Evolutionary conservation across 345 rosid species (phyloP).

Genomic region (Lepidium aucheri): DNA sequence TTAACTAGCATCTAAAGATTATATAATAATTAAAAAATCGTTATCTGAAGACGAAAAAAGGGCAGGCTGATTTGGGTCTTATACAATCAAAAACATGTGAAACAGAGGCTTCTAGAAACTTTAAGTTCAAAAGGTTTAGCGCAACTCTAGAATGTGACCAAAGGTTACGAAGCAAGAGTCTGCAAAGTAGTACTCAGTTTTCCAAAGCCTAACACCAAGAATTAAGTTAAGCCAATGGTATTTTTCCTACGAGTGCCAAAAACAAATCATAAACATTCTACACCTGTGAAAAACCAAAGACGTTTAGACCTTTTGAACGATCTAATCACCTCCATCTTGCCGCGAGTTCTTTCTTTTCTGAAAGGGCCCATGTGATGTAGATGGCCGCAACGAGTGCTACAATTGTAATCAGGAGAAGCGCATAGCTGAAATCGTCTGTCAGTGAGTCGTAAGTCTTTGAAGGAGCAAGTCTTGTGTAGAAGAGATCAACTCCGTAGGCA

Average conservation of each 20-base stretch:
- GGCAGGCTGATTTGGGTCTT: background rate
- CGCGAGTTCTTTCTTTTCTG: constrained; percentile 82
- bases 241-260: background rate
- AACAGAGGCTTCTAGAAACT: constrained; percentile 14
- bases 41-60: background rate
- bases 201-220: constrained; percentile 19
- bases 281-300: background rate
- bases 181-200: background rate
- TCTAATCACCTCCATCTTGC: constrained; percentile 78
- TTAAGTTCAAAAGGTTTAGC: background rate
- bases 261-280: constrained; percentile 17
- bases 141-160: constrained; percentile 15
- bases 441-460: constrained; percentile 95
- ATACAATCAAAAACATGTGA: background rate
- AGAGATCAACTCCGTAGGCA: constrained; percentile 85
- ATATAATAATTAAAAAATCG: background rate
- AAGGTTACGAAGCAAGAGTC: constrained; percentile 8
- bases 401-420: constrained; percentile 79
- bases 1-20: too few species aligned
- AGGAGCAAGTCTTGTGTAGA: constrained; percentile 86
- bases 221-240: constrained; percentile 12
- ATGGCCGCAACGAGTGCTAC: constrained; percentile 78
- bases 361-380: constrained; percentile 71
- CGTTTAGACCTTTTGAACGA: background rate
- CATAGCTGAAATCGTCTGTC: constrained; percentile 92